A percentile compares a stretch with the other conserved stretches of the same genome.
Evolutionary conservation across 2,329 filamentous ascomycete genomes (phyloP).

Genomic region (Ophiostoma tasmaniense): DNA sequence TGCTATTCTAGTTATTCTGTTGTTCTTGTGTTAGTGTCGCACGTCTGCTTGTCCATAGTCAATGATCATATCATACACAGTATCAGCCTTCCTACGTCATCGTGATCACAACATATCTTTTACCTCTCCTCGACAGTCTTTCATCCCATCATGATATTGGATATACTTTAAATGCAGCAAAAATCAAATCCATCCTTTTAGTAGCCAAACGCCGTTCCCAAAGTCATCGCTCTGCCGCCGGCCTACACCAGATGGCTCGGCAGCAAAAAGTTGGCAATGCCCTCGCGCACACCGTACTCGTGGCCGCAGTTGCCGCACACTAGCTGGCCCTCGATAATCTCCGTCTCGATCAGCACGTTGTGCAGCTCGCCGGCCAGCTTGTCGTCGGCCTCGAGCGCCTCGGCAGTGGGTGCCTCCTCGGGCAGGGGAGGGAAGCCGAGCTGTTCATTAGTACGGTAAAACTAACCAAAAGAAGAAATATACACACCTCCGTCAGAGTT

Average conservation of each 20-base stretch:
- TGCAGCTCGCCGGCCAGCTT: conserved; percentile 71
- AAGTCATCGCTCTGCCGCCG: not conserved
- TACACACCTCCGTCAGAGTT: conserved; percentile 64
- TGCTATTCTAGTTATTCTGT: not conserved
- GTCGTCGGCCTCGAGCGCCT: conserved; percentile 56
- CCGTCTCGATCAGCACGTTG: conserved; percentile 75
- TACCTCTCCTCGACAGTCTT: not conserved
- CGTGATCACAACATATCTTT: not conserved
- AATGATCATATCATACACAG: not conserved
- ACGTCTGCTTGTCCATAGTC: not conserved
- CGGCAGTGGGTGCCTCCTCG: conserved; percentile 51
- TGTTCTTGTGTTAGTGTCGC: not conserved
- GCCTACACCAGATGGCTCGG: conserved; percentile 75
- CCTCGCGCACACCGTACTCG: conserved; percentile 89
- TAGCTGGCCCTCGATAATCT: conserved; percentile 79
- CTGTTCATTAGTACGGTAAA: conserved; percentile 34
- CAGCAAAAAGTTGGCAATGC: conserved; percentile 91
- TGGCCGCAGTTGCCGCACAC: conserved; percentile 88
- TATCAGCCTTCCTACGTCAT: not conserved
- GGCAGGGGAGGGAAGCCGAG: conserved; percentile 71
- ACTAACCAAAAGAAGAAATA: not conserved
- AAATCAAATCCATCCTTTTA: conserved; percentile 4
- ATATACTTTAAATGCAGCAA: conserved; percentile 6
- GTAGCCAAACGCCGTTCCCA: conserved; percentile 10
- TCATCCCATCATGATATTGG: not conserved